phyloP scores from a whole-genome alignment of 208 protist genomes.

The Leishmania lainsoni region DNA sequence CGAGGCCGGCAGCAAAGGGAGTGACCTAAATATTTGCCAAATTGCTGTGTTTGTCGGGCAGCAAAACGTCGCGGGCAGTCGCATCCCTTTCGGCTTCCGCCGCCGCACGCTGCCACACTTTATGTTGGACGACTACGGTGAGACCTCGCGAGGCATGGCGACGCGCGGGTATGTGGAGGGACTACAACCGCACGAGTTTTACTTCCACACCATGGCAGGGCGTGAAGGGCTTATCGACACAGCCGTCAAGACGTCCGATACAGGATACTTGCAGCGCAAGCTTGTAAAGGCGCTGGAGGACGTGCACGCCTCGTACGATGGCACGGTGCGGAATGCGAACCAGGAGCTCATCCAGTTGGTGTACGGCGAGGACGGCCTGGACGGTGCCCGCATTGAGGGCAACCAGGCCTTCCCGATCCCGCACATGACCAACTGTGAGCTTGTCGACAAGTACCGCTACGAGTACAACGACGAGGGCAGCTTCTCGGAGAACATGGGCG shows the following conservation, averaged over 20 bases:
- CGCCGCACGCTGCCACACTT: constrained; percentile 99
- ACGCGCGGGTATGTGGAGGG: constrained; percentile 98
- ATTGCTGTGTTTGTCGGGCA: constrained; percentile 99
- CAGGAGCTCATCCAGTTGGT: constrained; percentile 97
- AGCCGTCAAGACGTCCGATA: constrained; percentile 99
- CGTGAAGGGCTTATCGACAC: constrained; percentile 99
- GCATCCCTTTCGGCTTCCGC: constrained; percentile 98
- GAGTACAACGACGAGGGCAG: constrained; percentile 79
- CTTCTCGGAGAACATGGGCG: constrained; percentile 74
- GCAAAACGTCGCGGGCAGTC: constrained; percentile 99
- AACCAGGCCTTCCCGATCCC: constrained; percentile 78
- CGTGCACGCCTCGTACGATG: constrained; percentile 98
- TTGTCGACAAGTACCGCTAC: constrained; percentile 71
- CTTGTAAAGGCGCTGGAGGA: constrained; percentile 99
- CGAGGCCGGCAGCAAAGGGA: constrained; percentile 98
- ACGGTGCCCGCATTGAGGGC: constrained; percentile 94
- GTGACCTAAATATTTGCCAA: constrained; percentile 99
- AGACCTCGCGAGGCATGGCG: constrained; percentile 98
- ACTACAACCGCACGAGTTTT: constrained; percentile 99
- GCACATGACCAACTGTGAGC: constrained; percentile 67
- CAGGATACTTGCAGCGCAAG: constrained; percentile 95
- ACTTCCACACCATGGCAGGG: constrained; percentile 99
- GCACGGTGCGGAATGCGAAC: constrained; percentile 96
- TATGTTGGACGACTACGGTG: constrained; percentile 97
- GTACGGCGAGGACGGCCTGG: constrained; percentile 99